Base-by-base conservation (phyloP, 2,329 filamentous ascomycete species). In the Zarea fungicola region DNA sequence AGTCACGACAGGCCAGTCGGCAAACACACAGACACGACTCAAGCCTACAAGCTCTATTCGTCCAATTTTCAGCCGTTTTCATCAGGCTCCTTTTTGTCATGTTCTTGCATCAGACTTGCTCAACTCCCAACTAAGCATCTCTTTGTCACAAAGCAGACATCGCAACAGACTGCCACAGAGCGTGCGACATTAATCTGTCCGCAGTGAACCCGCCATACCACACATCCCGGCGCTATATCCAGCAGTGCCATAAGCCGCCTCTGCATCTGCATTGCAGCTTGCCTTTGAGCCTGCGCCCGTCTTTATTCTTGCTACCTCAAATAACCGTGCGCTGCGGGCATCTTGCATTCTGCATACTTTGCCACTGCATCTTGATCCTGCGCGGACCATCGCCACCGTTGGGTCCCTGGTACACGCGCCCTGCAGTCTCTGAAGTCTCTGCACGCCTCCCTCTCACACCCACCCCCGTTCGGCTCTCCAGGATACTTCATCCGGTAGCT, bases 321-420 rank as follows among this genome's bases (percentile, higher is more conserved):
- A n/a, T 22, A 18, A 22, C 42, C n/a, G 25, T 10, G 25, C 21
- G 34, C 16, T 23, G 23, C 34, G 22, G n/a, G 34, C 43, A 46
- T 46, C 43, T 46, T 26, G 43, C 43, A 39, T 39, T 46, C 26
- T 31, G 43, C 43, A 46, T 39, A 34, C 43, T 31, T n/a, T 26
- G 39, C 25, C 25, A 31, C 32, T 9, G 21, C 45, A 48, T 48
- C 45, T 40, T 41, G 35, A 48, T 48, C 45, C 22, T n/a, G 34
- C 45, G 8, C 36, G 36, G 21, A 29, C 22, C 9, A 26, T 48
- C 36, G 45, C 45, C 26, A 42, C 23, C 19, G 26, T 31, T 35
- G 44, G n/a, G 43, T 19, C 34, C 14, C 18, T 35, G 19, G 23
- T 46, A 46, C 32, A 46, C 25, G 23, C 43, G 11, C 18, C 8